Conservation (phyloP, 2,329 filamentous ascomycete genomes). For the Cryphonectria naterciae region DNA sequence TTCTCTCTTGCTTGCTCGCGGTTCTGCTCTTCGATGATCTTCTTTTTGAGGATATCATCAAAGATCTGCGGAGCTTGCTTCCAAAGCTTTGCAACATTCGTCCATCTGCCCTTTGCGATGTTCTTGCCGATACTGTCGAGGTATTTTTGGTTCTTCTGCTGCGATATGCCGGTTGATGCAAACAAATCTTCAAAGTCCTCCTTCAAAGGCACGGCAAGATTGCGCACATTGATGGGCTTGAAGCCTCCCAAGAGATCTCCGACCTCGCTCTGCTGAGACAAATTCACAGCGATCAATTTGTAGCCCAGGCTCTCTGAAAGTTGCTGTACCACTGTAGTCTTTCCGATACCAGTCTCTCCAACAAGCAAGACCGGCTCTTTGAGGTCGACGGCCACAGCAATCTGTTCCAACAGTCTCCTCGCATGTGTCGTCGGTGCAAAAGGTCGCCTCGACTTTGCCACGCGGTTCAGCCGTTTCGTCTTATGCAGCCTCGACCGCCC, state of each 20-base stretch:
- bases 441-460: slow-evolving; percentile 60
- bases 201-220: slow-evolving; percentile 83
- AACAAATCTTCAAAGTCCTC: slow-evolving; percentile 95
- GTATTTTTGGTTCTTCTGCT: slow-evolving; percentile 85
- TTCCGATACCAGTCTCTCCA: slow-evolving; percentile 98
- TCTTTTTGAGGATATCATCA: slow-evolving; percentile 65
- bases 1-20: slow-evolving; percentile 47
- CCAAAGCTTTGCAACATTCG: slow-evolving; percentile 83
- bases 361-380: slow-evolving; percentile 91
- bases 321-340: slow-evolving; percentile 95
- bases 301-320: slow-evolving; percentile 82
- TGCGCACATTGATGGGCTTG: slow-evolving; percentile 91
- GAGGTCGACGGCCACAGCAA: slow-evolving; percentile 79
- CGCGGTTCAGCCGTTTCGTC: slow-evolving; percentile 54
- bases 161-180: slow-evolving; percentile 79
- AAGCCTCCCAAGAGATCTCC: slow-evolving; percentile 95
- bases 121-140: slow-evolving; percentile 79
- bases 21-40: slow-evolving; percentile 52
- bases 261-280: slow-evolving; percentile 97
- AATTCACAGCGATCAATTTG: slow-evolving; percentile 88
- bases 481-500: slow-evolving; percentile 69
- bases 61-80: slow-evolving; percentile 89
- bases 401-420: slow-evolving; percentile 82
- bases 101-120: slow-evolving; percentile 83
- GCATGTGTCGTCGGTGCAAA: slow-evolving; percentile 92